Percentiles rank a stretch among this genome's conserved stretches.
These are phyloP conservation scores for Protomyces arabidopsidicola DNA, from an alignment of 1,139 yeast genomes.

Conservation along the genomic window DNA sequence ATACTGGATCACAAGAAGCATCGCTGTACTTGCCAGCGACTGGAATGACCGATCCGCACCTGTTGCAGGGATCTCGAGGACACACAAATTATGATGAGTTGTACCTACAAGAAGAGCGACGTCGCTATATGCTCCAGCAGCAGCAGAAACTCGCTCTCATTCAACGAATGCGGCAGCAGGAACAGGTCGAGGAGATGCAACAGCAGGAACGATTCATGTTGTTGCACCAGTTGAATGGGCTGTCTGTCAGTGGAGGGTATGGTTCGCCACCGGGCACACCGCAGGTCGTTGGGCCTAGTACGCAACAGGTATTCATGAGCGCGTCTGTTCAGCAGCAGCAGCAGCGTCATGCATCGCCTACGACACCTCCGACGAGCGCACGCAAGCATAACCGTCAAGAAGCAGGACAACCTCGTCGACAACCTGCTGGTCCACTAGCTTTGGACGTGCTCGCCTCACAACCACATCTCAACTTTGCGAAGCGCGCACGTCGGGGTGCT, in stretches of 20 bases:
- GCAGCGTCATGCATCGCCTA: not conserved
- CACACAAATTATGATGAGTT: not conserved
- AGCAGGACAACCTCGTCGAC: not conserved
- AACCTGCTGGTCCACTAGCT: constrained; percentile 17
- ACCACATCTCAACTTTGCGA: constrained; percentile 6
- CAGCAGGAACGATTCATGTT: not conserved
- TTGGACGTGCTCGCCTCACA: constrained; percentile 6
- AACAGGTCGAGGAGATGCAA: not conserved
- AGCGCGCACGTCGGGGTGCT: constrained; percentile 3
- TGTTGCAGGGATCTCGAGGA: not conserved
- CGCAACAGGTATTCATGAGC: not conserved
- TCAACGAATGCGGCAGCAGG: constrained; percentile 1
- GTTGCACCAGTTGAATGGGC: constrained; percentile 1
- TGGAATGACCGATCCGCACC: not conserved
- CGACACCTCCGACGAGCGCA: constrained; percentile 4
- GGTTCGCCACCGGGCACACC: not conserved
- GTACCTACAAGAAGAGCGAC: not conserved
- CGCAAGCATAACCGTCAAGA: not conserved
- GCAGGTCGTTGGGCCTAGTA: not conserved
- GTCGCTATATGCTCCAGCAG: not conserved
- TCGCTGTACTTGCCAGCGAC: not conserved
- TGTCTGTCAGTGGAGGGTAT: not conserved
- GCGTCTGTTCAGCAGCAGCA: not conserved
- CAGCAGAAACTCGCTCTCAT: not conserved
- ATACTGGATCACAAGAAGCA: not conserved